Evolutionary conservation across 1,139 yeast species (phyloP).

Genomic region (Taiozyma onychis): DNA sequence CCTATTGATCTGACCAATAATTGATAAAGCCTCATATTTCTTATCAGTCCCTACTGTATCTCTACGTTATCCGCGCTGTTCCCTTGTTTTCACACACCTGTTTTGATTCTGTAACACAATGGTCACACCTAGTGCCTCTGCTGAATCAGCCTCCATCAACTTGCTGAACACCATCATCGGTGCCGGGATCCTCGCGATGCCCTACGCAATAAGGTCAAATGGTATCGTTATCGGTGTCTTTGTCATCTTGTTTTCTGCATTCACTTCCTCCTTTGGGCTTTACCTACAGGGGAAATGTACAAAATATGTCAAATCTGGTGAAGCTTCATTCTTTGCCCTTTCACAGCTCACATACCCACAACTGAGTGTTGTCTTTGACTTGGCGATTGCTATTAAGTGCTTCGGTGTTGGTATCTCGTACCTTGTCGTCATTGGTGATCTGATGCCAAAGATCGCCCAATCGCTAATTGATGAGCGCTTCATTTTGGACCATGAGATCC

Average conservation of each 20-base stretch:
- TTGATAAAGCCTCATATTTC: not conserved
- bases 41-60: not conserved
- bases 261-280: conserved; percentile 69
- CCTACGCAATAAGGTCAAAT: conserved; percentile 81
- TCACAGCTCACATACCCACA: conserved; percentile 78
- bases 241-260: conserved; percentile 64
- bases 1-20: not conserved
- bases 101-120: not conserved
- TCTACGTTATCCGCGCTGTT: not conserved
- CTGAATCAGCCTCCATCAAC: conserved; percentile 40
- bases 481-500: conserved; percentile 19
- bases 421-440: conserved; percentile 70
- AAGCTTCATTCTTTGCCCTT: conserved; percentile 79
- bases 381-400: conserved; percentile 86
- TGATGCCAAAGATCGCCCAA: conserved; percentile 64
- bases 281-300: conserved; percentile 63
- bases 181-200: conserved; percentile 93
- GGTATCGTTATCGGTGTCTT: conserved; percentile 69
- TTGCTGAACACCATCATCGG: conserved; percentile 71
- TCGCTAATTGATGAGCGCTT: conserved; percentile 29
- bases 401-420: conserved; percentile 79
- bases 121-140: conserved; percentile 16
- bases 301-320: conserved; percentile 53
- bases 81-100: not conserved
- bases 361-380: conserved; percentile 75